Evolutionary conservation across 768 basidiomycete species (phyloP).

Genomic region (Termitomyces eurrhizus): DNA sequence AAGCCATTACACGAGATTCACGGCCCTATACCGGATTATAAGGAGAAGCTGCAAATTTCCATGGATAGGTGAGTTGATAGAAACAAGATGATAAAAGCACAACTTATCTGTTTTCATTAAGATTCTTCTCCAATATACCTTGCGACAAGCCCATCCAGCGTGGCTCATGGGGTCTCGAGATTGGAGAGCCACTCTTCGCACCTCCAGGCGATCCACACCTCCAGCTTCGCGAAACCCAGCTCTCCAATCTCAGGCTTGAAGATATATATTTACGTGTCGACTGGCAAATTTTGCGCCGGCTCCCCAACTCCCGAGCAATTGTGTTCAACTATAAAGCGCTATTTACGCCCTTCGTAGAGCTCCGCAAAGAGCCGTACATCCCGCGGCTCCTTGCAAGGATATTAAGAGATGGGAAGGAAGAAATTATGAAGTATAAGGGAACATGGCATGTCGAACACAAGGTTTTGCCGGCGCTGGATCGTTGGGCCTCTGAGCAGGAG

Average conservation of each 20-base stretch:
- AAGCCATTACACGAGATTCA: slow-evolving; percentile 40
- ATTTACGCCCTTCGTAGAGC: slow-evolving; percentile 44
- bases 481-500: slow-evolving; percentile 49
- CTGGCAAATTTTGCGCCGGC: slow-evolving; percentile 51
- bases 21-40: slow-evolving; percentile 43
- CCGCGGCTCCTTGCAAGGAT: slow-evolving; percentile 44
- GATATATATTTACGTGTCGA: slow-evolving; percentile 48
- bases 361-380: slow-evolving; percentile 45
- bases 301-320: slow-evolving; percentile 45
- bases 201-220: slow-evolving; percentile 38
- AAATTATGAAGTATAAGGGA: slow-evolving; percentile 42
- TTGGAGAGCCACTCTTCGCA: slow-evolving; percentile 45
- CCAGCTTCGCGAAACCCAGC: slow-evolving; percentile 28
- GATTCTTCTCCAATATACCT: slow-evolving; percentile 1
- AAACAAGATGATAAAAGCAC: not conserved
- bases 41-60: slow-evolving; percentile 44
- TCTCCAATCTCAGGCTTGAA: slow-evolving; percentile 32
- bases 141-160: slow-evolving; percentile 1
- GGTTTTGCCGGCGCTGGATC: slow-evolving; percentile 40
- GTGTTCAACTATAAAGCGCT: slow-evolving; percentile 54
- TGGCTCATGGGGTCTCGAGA: not conserved
- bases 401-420: slow-evolving; percentile 34
- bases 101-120: not conserved
- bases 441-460: slow-evolving; percentile 39
- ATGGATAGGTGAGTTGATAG: slow-evolving; percentile 41